These are phyloP conservation scores for Kockovaella imperatae DNA, from an alignment of 768 basidiomycete genomes.

Conservation along the genomic window DNA sequence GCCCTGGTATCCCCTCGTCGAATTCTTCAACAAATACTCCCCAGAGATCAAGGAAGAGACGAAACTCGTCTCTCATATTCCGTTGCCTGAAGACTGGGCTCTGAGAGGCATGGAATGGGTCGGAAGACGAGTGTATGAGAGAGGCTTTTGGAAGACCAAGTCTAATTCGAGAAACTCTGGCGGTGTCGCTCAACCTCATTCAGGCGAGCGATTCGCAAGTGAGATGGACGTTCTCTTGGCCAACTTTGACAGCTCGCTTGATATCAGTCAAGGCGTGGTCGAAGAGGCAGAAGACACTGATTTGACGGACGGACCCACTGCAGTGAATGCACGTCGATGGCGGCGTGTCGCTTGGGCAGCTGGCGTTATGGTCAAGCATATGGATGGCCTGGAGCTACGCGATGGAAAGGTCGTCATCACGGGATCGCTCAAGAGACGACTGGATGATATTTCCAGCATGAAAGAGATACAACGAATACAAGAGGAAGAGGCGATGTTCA, in stretches of 20 bases:
- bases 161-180: conserved; percentile 16
- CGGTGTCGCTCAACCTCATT: conserved; percentile 37
- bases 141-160: conserved; percentile 82
- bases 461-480: conserved; percentile 62
- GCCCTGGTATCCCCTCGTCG: conserved; percentile 72
- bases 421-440: conserved; percentile 51
- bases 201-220: conserved; percentile 33
- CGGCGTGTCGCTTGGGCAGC: conserved; percentile 64
- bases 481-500: conserved; percentile 59
- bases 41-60: conserved; percentile 39
- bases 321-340: conserved; percentile 58
- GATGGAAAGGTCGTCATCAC: conserved; percentile 51
- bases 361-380: conserved; percentile 58
- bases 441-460: conserved; percentile 59
- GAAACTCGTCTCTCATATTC: conserved; percentile 59
- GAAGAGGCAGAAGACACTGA: conserved; percentile 57
- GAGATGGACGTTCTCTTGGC: conserved; percentile 76
- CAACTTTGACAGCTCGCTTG: conserved; percentile 49
- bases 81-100: conserved; percentile 90
- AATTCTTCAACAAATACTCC: conserved; percentile 59
- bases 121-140: conserved; percentile 77
- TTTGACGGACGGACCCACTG: conserved; percentile 44
- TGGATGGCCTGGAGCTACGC: conserved; percentile 64
- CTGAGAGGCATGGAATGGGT: conserved; percentile 96
- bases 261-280: conserved; percentile 63